phyloP scores from a whole-genome alignment of 2,329 filamentous ascomycete species.

The Juglanconis sp. region DNA sequence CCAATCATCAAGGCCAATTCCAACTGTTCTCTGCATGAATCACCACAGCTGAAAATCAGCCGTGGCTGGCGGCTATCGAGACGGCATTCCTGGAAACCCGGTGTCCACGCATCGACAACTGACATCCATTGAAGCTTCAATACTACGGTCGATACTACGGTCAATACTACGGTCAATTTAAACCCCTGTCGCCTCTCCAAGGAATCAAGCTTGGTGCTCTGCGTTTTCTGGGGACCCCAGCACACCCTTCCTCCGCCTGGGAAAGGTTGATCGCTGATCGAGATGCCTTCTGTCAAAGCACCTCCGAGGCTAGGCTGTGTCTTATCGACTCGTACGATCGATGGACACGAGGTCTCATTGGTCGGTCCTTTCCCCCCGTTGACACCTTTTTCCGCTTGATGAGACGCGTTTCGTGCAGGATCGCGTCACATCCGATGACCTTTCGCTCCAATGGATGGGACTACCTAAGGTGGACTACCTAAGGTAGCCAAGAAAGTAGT shows the following conservation, averaged over 20 bases:
- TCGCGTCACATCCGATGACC: too few species aligned
- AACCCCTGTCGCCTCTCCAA: slow-evolving; percentile 7
- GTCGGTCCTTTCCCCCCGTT: too few species aligned
- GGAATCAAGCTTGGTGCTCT: neutral
- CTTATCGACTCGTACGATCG: too few species aligned
- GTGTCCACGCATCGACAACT: neutral
- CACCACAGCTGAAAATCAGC: neutral
- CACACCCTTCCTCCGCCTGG: neutral
- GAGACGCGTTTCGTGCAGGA: too few species aligned
- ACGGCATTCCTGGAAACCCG: slow-evolving; percentile 3
- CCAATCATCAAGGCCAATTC: neutral
- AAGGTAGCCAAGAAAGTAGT: too few species aligned
- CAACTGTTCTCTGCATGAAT: neutral
- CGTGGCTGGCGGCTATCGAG: slow-evolving; percentile 2
- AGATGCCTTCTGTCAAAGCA: too few species aligned
- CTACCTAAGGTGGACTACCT: too few species aligned
- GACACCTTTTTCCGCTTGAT: too few species aligned
- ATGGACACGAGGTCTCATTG: too few species aligned
- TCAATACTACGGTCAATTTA: slow-evolving; percentile 15
- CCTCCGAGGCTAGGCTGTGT: too few species aligned
- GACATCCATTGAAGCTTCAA: neutral
- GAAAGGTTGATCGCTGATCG: too few species aligned
- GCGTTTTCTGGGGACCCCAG: neutral
- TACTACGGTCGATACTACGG: neutral
- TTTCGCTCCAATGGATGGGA: too few species aligned